phyloP scores from a whole-genome alignment of 2,329 filamentous ascomycete genomes.

The Zalaria sp. region DNA sequence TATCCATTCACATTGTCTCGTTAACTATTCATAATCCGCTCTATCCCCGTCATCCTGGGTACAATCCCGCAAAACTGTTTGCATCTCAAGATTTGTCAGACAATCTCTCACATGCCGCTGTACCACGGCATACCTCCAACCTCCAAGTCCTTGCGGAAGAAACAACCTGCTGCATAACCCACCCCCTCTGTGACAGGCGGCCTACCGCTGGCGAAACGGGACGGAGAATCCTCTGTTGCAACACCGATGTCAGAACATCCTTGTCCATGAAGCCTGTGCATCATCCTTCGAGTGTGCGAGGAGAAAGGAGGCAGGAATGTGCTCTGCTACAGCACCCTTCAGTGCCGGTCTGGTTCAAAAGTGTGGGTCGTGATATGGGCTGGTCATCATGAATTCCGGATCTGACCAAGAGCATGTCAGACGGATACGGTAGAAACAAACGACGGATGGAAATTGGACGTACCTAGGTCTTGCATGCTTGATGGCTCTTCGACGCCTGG shows the following conservation, averaged over 20 bases:
- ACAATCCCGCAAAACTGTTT: no score
- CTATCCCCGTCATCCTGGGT: no score
- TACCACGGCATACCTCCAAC: not conserved
- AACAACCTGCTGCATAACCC: conserved; percentile 3
- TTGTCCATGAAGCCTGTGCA: not conserved
- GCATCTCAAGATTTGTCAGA: no score
- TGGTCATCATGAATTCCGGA: conserved; percentile 14
- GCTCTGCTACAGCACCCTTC: no score
- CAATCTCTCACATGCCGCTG: no score
- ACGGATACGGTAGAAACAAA: not conserved
- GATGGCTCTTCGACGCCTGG: conserved; percentile 7
- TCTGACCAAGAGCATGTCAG: conserved; percentile 6
- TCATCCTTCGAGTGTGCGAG: no score
- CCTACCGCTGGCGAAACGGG: not conserved
- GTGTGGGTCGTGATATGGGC: conserved; percentile 8
- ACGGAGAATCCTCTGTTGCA: not conserved
- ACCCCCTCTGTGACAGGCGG: not conserved
- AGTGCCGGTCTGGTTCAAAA: not conserved
- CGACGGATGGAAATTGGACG: conserved; percentile 2
- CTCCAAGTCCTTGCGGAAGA: conserved; percentile 5
- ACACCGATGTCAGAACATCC: not conserved
- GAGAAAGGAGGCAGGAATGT: no score
- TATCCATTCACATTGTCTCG: no score
- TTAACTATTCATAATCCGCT: no score
- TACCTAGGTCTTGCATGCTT: conserved; percentile 13